Base-by-base conservation (phyloP, 345 rosid genomes). In the Acer negundo region DNA sequence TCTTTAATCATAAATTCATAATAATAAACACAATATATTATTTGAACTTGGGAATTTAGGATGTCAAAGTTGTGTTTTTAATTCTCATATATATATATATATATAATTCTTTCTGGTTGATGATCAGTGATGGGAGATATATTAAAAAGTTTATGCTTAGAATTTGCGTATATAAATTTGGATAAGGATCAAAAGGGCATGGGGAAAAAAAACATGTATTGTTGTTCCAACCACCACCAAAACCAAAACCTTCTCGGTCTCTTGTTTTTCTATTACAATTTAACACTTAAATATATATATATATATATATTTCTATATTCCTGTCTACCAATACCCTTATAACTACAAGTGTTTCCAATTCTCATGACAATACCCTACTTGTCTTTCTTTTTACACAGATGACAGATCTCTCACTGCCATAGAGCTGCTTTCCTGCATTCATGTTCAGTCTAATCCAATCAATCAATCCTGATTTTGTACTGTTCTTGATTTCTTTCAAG, bases 151-250 rank as follows among this genome's bases (percentile, higher is more conserved):
- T 24, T n/a, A 24, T 44, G 62, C 62, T 51, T 7, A 6, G 55
- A 61, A 4, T 68, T 72, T 58, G 63, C 62, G 49, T 44, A 8
- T 42, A 42, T 17, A 24, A 72, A 15, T 22, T 70, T 62, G 83
- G 88, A 81, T 74, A 85, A 74, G 87, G 82, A 83, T 77, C 73
- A 16, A 82, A 72, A 12, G 66, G 75, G 88, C 15, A 86, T 85
- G 94, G 87, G 79, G 13, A 10, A 46, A 51, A 42, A 42, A 73
- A 84, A 69, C 84, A 74, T 68, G 63, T 1, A 67, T 46, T 89
- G 92, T 81, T 81, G 42, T 59, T 86, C 80, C 94, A 90, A 89
- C 92, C 88, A 87, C 92, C 84, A 78, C 87, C 94, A 88, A 78
- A 82, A 66, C 86, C 85, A 85, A 83, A 78, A 70, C 20, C 78